Evolutionary conservation across 805 yeast species (phyloP).

Genomic region (Starmerella kuoi): DNA sequence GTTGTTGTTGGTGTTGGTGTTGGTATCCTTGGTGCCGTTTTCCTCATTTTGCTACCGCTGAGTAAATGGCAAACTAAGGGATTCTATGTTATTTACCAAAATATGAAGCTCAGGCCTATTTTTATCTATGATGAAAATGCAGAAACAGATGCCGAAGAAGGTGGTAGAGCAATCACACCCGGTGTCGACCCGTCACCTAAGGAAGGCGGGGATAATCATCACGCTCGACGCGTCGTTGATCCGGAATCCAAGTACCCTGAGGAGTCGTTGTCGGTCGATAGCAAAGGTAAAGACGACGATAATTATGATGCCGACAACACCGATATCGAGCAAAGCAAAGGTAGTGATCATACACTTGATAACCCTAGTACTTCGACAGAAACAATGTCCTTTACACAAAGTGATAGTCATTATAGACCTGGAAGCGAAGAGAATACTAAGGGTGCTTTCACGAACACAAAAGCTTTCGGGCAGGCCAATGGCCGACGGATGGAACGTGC

Average conservation of each 20-base stretch:
- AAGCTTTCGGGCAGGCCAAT: neutral
- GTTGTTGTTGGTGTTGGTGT: slow-evolving; percentile 20
- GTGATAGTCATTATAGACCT: neutral
- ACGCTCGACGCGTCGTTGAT: neutral
- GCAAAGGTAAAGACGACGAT: neutral
- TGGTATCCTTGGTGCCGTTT: slow-evolving; percentile 22
- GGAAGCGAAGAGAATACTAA: neutral
- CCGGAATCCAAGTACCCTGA: neutral
- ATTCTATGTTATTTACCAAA: slow-evolving; percentile 21
- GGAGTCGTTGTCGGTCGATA: neutral
- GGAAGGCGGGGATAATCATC: too few species aligned
- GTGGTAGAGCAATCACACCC: neutral
- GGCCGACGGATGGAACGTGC: neutral
- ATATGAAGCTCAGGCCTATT: slow-evolving; percentile 19
- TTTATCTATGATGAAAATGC: slow-evolving; percentile 4
- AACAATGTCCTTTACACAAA: neutral
- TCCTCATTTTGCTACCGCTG: slow-evolving; percentile 21
- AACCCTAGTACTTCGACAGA: too few species aligned
- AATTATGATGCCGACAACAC: too few species aligned
- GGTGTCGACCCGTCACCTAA: neutral
- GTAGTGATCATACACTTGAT: neutral
- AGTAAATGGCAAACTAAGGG: slow-evolving; percentile 23
- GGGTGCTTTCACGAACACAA: neutral
- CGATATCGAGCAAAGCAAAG: neutral
- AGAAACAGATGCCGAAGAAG: neutral